These are phyloP conservation scores for Chlorella sp. DNA, from an alignment of 139 green algal species.

Conservation along the genomic window DNA sequence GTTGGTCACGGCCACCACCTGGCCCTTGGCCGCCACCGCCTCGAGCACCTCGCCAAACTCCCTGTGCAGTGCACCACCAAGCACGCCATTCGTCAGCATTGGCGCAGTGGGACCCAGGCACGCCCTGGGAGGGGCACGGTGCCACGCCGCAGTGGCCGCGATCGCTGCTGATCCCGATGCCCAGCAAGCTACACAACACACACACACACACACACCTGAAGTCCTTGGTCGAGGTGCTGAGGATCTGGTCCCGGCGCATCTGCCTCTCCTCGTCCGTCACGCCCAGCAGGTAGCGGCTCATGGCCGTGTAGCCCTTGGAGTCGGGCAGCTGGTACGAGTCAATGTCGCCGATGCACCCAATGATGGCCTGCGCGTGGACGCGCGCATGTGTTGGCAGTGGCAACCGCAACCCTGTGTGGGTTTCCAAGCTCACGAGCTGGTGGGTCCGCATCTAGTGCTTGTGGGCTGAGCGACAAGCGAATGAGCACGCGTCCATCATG, in stretches of 20 bases:
- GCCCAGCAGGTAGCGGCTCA: slow-evolving; percentile 88
- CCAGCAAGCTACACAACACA: too few relatives aligned
- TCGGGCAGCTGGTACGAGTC: slow-evolving; percentile 55
- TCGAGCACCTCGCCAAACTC: slow-evolving; percentile 71
- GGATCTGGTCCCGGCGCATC: slow-evolving; percentile 81
- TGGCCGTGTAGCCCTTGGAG: slow-evolving; percentile 46
- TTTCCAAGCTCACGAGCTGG: too few relatives aligned
- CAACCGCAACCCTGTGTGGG: too few relatives aligned
- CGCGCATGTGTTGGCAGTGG: too few relatives aligned
- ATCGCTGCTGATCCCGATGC: too few relatives aligned
- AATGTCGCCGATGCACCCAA: slow-evolving; percentile 92
- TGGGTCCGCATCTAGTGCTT: too few relatives aligned
- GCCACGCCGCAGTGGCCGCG: too few relatives aligned
- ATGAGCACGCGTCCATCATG: too few relatives aligned
- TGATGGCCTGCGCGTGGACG: slow-evolving; percentile 81
- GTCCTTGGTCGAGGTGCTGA: slow-evolving; percentile 69
- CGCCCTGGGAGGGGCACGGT: too few relatives aligned
- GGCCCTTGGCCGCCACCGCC: slow-evolving; percentile 42
- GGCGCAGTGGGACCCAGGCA: neutral
- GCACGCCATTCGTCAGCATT: neutral
- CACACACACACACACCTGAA: slow-evolving; percentile 44
- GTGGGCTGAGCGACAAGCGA: too few relatives aligned
- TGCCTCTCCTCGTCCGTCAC: slow-evolving; percentile 93
- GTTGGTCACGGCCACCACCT: slow-evolving; percentile 80
- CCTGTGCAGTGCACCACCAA: slow-evolving; percentile 13